Evolutionary conservation across 768 basidiomycete species (phyloP), one percentile per base, ranked within the genome.

Genomic region (Rhodotorula sphaerocarpa): DNA sequence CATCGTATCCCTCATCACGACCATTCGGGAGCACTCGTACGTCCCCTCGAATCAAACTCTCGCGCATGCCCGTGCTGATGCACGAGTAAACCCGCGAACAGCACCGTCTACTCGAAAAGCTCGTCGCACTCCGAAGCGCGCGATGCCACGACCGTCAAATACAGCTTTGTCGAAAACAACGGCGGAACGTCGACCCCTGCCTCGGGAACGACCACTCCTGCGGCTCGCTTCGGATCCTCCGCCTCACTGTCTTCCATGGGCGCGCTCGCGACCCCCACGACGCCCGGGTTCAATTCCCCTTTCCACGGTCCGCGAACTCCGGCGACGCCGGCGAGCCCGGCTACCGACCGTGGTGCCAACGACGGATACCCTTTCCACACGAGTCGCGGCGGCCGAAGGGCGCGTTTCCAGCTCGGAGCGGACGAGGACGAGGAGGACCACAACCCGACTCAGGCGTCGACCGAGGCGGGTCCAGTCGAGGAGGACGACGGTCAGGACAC

Each of bases 1-100:
- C 50, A 84, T 96, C 23, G 75, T 83, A 9, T 80, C 76, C 50
- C 81, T 93, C 28, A 75, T 79, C 25, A 87, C 86, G 7, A 79
- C 82, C 12, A 77, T 96, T 50, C 82, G 84, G 63, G 90, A 97
- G 75, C 77, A 79, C 66, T 61, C 67, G 61, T 61, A n/a, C 28
- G 67, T 43, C 10, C n/a, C n/a, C n/a, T n/a, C n/a, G n/a, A n/a
- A n/a, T n/a, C n/a, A n/a, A 9, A 16, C 42, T 21, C 45, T 45
- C 21, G 42, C 14, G 11, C 6, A 2, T 23, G 41, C 23, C 14
- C 15, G 7, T 44, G 15, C 20, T 16, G 7, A 3, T 16, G 9
- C 12, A 41, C 12, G 7, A 6, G 15, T 30, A 33, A 7, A 30
- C 23, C 50, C n/a, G n/a, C n/a, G n/a, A n/a, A n/a, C 46, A 75